Evolutionary conservation across 495 filamentous ascomycete genomes (phyloP).

Genomic region (Aspergillus baeticus): DNA sequence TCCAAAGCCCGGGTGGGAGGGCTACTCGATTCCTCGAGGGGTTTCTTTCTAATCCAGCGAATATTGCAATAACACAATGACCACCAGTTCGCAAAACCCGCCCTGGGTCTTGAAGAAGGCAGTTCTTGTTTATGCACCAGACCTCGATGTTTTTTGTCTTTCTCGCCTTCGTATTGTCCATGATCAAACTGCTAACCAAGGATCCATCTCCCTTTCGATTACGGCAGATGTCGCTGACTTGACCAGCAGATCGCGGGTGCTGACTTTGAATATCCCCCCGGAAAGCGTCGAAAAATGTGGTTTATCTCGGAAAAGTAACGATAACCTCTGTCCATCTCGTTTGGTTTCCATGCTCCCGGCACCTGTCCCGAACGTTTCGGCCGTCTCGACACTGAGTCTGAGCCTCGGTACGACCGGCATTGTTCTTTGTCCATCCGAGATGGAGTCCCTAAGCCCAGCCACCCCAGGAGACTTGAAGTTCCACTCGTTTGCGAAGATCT

Average conservation of each 20-base stretch:
- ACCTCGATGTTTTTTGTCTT: constrained; percentile 14
- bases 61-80: constrained; percentile 16
- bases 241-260: constrained; percentile 17
- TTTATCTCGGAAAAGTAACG: constrained; percentile 18
- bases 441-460: constrained; percentile 19
- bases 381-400: constrained; percentile 22
- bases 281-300: constrained; percentile 18
- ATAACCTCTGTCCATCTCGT: constrained; percentile 19
- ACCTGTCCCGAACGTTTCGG: constrained; percentile 19
- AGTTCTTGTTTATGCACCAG: constrained; percentile 18
- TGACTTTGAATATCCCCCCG: constrained; percentile 21
- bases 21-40: constrained; percentile 23
- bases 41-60: constrained; percentile 8
- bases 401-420: constrained; percentile 18
- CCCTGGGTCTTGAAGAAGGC: constrained; percentile 20
- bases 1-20: constrained; percentile 22
- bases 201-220: constrained; percentile 21
- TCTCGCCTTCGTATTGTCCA: constrained; percentile 21
- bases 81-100: constrained; percentile 14
- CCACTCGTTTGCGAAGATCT: constrained; percentile 22
- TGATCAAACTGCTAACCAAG: constrained; percentile 18
- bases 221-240: constrained; percentile 21
- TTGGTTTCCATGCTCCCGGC: constrained; percentile 18
- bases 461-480: constrained; percentile 16
- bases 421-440: constrained; percentile 22